Base-by-base conservation (phyloP, 371 early-diverging fungal species). In the Mucor sp. region DNA sequence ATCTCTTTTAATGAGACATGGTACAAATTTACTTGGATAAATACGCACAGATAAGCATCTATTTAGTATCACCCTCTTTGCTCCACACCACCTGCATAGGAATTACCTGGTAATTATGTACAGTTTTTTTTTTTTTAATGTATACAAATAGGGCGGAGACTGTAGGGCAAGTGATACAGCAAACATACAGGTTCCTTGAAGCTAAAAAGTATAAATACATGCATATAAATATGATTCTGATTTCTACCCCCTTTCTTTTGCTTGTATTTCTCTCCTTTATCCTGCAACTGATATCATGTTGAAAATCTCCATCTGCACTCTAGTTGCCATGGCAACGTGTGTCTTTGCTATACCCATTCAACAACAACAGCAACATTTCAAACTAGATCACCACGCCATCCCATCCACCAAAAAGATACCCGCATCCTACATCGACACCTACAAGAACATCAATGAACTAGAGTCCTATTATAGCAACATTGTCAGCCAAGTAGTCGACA, bases 321-420 rank as follows among this genome's bases (percentile, higher is more conserved):
- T 55, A 2, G 14, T 55, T 30, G 17, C 28, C 55, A 30, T 63
- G 23, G 12, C 50, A 39, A 32, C 23, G 4, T 21, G 30, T 15
- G 41, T 44, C 23, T 25, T 57, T 58, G 58, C 63, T 57, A 43
- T 62, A 41, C 68, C 68, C 12, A 27, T 68, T 57, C 68, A 62
- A 28, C 68, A 68, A 28, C 37, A 35, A 35, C 35, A 35, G 12
- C 35, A 50, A 15, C 28, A 8, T 41, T 67, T 55, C 32, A 43
- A 60, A 11, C 6, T 57, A n/a, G 58, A 33, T 32, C 33, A n/a
- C 19, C 30, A 30, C 7, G 23, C 50, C 37, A 11, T 28, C 28
- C 37, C 41, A 19, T 23, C 25, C 8, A 39, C 47, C n/a, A 58
- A 60, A 11, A 65, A 59, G 28, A 43, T 60, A 3, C 60, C 60